Base-by-base conservation (phyloP, 2,329 filamentous ascomycete genomes). In the Fusarium sp. region DNA sequence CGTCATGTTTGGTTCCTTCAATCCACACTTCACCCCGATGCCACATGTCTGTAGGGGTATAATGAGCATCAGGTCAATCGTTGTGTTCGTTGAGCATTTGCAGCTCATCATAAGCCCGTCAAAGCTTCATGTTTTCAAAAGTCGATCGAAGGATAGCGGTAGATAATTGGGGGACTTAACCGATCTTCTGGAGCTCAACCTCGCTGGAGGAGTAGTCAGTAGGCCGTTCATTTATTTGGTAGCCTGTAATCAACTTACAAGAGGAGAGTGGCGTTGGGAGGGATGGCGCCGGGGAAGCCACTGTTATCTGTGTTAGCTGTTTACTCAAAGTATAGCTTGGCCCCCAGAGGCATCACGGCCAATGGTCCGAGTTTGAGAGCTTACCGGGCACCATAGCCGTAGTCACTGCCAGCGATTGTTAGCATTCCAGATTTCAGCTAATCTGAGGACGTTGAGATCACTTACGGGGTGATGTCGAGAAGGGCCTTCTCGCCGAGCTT, bases 401-500 rank as follows among this genome's bases (percentile, higher is more conserved):
- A 92, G 81, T 92, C 90, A 78, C 90, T 91, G 74, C 10, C 26
- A 32, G 26, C 22, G 18, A 24, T 34, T 28, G 70, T 80, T 67
- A 80, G 77, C 39, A 44, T 65, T 15, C 28, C 24, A 12, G 32
- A 11, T 20, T 18, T 24, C 22, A 24, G 39, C 17, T 28, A 18
- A n/a, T 18, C 24, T 14, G 42, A 22, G 17, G 24, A 22, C 6
- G 12, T 20, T 26, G 17, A 22, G 36, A 26, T 20, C 32, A 45
- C 77, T 48, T 78, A 79, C 77, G 70, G 87, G 73, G 91, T 89
- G 81, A 98, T 98, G 76, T 91, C 92, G 74, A 99, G 88, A 58
- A 90, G 93, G 61, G 94, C 92, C 87, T 94, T 96, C 89, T 98
- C 96, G 82, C 96, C 95, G 67, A 97, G 87, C 81, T 92, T 92